Evolutionary conservation across 805 yeast species (phyloP), one percentile per base, ranked within the genome.

Genomic region (Candida endomychidarum): DNA sequence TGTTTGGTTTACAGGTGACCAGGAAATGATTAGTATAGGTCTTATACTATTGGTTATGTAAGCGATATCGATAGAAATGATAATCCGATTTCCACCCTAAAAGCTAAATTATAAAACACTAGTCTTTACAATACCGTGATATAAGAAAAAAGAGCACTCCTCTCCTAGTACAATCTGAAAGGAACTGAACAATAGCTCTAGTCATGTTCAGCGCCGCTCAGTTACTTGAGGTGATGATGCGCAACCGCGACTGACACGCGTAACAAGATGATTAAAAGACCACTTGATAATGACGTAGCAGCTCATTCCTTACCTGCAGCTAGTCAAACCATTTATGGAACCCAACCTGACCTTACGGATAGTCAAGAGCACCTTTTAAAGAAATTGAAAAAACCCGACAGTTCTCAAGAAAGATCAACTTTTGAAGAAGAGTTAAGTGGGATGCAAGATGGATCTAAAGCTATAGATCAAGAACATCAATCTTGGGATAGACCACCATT

Each of bases 401-500:
- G 18, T 18, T 37, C 38, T 8, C 39, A 32, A 22, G 72, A 60
- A 43, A 69, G 72, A 14, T 62, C 72, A 26, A 65, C 60, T 36
- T 70, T 70, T 51, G 73, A 70, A 44, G 49, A 58, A 34, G 70
- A 69, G 42, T 60, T 70, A 43, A 46, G 63, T 21, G 51, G 53
- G 22, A 66, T 69, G 64, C 64, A 70, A 9, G 58, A 54, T 41
- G 53, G 54, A 11, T 53, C 58, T 8, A 54, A 54, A 4, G 53
- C 52, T 8, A 10, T 23, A 8, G 54, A 53, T 21, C 67, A 60
- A 37, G 72, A 68, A 41, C 62, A 58, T 26, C 75, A 70, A 39
- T 40, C 34, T 10, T 70, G 75, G 68, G 71, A 75, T 45, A 73
- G 91, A 47, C 85, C 93, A 0, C 68, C 74, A 0, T 52, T 79